Base-by-base conservation (phyloP, 768 basidiomycete species). In the Stropharia rugosoannulata region DNA sequence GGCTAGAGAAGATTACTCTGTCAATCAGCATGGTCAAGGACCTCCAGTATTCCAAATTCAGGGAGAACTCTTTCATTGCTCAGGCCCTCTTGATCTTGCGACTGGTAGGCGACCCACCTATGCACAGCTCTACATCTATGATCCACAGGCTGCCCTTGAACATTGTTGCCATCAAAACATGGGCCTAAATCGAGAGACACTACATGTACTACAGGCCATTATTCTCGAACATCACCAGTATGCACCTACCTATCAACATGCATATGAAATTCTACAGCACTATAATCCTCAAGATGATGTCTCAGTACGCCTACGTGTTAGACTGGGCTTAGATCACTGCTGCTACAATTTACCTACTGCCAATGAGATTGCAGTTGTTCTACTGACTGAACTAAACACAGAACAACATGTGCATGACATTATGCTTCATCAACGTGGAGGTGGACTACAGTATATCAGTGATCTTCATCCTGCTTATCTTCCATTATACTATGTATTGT, bases 331-430 rank as follows among this genome's bases (percentile, higher is more conserved):
- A 38, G 76, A 80, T 65, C 61, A 45, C 0, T 61, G 74, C 5
- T 51, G 68, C 11, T 79, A 82, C 49, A 81, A 82, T 59, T 55
- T 76, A 0, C 80, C 80, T 1, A 75, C 72, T 4, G 55, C 51
- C 1, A 52, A 59, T 57, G 51, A 52, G 9, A 13, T 52, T 8
- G 51, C 51, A 0, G 75, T 85, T 1, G 83, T 86, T 58, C 40
- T 75, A 12, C 38, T 66, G 44, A 81, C 83, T 62, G 71, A 70
- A 11, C n/a, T n/a, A 13, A 9, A 12, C 42, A 43, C 42, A 9
- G 12, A 44, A 13, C n/a, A 22, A 22, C 22, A 22, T 22, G 38
- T 15, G 15, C 48, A 25, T 15, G 47, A 49, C 36, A 49, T 49
- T 5, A n/a, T 67, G 36, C 56, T 67, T 16, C 57, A 45, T 1